Evolutionary conservation across 176 grass and related monocot genomes (phyloP).

Genomic region (Cymbopogon citratus): DNA sequence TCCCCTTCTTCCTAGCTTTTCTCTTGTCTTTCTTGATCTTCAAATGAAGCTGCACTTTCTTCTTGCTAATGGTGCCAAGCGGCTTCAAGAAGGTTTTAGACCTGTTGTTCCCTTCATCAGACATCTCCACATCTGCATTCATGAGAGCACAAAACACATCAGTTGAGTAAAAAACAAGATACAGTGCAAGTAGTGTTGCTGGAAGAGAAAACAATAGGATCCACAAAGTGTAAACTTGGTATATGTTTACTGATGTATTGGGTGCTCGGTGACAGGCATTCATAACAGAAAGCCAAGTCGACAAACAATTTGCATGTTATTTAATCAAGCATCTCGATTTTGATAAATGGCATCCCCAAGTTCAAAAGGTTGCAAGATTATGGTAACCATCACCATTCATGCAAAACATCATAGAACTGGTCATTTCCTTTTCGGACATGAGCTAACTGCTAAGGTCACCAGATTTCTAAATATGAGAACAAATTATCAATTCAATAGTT

Average conservation of each 20-base stretch:
- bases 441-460: background rate
- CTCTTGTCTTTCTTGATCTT: slow-evolving; percentile 79
- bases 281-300: background rate
- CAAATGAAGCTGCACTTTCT: slow-evolving; percentile 61
- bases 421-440: background rate
- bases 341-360: background rate
- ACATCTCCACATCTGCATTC: slow-evolving; percentile 50
- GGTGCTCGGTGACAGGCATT: background rate
- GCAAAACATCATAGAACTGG: background rate
- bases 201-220: background rate
- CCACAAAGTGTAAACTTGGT: background rate
- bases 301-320: background rate
- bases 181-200: background rate
- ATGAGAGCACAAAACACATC: background rate
- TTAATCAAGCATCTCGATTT: background rate
- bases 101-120: slow-evolving; percentile 46
- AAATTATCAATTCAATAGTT: background rate
- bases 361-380: background rate
- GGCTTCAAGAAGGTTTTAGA: slow-evolving; percentile 55
- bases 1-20: slow-evolving; percentile 64
- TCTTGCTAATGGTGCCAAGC: slow-evolving; percentile 75
- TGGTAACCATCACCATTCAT: background rate
- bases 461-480: background rate
- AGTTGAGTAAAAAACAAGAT: background rate
- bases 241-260: background rate